Base-by-base conservation (phyloP, 108 stramenopile genomes). In the Fistulifera pelliculosa region DNA sequence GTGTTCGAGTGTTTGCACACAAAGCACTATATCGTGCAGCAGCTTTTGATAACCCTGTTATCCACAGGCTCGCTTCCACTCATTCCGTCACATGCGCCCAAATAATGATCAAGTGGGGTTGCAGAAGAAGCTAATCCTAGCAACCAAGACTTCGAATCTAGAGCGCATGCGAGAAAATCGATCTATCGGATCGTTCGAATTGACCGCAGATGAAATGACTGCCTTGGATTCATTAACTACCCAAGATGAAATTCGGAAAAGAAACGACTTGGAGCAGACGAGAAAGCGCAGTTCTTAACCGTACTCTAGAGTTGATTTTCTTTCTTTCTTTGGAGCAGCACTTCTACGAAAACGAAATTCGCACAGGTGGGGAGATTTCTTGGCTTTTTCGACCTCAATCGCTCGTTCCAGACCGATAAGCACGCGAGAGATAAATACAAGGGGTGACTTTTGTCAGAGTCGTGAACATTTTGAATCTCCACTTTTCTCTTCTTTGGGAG, bases 21-120 rank as follows among this genome's bases (percentile, higher is more conserved):
- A 93, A 54, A 82, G 87, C 41, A 54, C 76, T 39, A 53, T 70
- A 58, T 62, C 78, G 52, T 77, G 85, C 68, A 47, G 70, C 18
- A 53, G 60, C 58, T 21, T 83, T 80, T 18, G 62, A 85, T 10
- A 58, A 85, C 19, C 50, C 64, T 11, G 42, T 68, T 23, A 56
- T 92, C 16, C 24, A 56, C 40, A 57, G 38, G 14, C 75, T 94
- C 27, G 77, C 84, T 14, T 23, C 56, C 10, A 75, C 70, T 51
- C 58, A 86, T 58, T 56, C 58, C 38, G 75, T 76, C 49, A 83
- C 88, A 22, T 69, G 86, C 6, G 87, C 81, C 8, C 94, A 96
- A 47, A 64, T 96, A n/a, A 49, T 92, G 52, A 52, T 96, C 3
- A 76, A 90, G 21, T 96, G 94, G 94, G 75, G 69, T 17, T 88